phyloP scores from a whole-genome alignment of 495 filamentous ascomycete species.

The Evernia prunastri region DNA sequence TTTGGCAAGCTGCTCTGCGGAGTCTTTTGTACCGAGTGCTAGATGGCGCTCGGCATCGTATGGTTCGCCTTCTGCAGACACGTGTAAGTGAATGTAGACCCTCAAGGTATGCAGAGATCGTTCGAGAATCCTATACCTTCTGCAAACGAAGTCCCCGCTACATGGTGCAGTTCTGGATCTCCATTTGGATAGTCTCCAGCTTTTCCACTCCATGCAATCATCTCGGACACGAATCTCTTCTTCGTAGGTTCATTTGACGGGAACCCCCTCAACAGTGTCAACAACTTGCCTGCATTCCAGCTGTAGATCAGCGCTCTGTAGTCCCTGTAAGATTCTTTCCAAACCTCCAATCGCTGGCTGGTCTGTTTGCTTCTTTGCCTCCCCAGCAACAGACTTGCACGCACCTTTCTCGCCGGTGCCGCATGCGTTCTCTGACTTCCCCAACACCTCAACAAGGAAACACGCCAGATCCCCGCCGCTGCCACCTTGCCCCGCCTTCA shows the following conservation, averaged over 20 bases:
- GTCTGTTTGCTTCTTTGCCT: neutral
- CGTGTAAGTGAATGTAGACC: neutral
- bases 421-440: constrained; percentile 69
- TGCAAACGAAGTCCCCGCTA: constrained; percentile 78
- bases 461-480: constrained; percentile 87
- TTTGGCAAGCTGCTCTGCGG: constrained; percentile 66
- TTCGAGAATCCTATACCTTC: constrained; percentile 46
- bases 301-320: neutral
- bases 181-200: constrained; percentile 83
- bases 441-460: constrained; percentile 80
- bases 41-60: constrained; percentile 93
- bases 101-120: neutral
- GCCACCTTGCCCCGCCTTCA: constrained; percentile 83
- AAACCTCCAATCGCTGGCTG: neutral
- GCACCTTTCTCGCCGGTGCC: constrained; percentile 57
- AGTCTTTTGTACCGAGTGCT: constrained; percentile 81
- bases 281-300: constrained; percentile 21
- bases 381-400: constrained; percentile 17
- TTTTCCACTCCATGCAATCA: constrained; percentile 80
- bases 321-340: neutral
- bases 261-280: constrained; percentile 63
- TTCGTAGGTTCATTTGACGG: constrained; percentile 76
- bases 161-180: constrained; percentile 93
- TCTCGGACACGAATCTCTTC: constrained; percentile 85
- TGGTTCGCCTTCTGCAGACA: constrained; percentile 61